Base-by-base conservation (phyloP, 1,284 basidiomycete species). In the Pseudozyma thailandica region DNA sequence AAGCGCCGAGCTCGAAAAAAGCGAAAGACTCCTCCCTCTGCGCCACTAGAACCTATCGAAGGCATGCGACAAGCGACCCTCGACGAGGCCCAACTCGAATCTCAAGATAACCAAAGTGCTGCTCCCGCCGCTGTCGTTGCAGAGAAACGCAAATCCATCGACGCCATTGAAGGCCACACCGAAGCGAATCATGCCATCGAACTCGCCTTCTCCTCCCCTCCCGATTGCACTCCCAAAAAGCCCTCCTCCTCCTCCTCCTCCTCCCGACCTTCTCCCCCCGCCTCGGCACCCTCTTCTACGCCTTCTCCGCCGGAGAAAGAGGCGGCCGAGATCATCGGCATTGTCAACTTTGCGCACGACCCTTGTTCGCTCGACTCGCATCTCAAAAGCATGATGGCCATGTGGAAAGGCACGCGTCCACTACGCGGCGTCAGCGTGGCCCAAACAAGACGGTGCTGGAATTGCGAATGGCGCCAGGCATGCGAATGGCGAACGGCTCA, bases 401-500 rank as follows among this genome's bases (percentile, higher is more conserved):
- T 82, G 51, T 75, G 74, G 66, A 51, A 57, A 12, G 79, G 78
- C 2, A 21, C 51, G 13, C 62, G 80, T 3, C 27, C 35, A 9
- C 51, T 70, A 0, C 10, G 50, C 8, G 80, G 80, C 1, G 80
- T 82, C 0, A 21, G 23, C 1, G 27, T 66, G 15, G 30, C 48
- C 3, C 60, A 75, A 31, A 69, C 78, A 0, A 45, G 59, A 15
- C 53, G 77, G 2, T 82, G 80, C 33, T 63, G 70, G 56, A 56
- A 51, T 6, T 82, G 80, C 57, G 76, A 74, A 39, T 82, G 70
- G 70, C 56, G 55, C 3, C 57, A 78, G 4, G 74, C 64, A 0
- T 82, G 80, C 45, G 80, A 82, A 52, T 82, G 80, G 80, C 63
- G 80, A 9, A 50, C 39, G 1, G 6, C 21, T 12, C 60, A 69